Base-by-base conservation (phyloP, 164 flowering plant species). In the Amborella trichopoda region DNA sequence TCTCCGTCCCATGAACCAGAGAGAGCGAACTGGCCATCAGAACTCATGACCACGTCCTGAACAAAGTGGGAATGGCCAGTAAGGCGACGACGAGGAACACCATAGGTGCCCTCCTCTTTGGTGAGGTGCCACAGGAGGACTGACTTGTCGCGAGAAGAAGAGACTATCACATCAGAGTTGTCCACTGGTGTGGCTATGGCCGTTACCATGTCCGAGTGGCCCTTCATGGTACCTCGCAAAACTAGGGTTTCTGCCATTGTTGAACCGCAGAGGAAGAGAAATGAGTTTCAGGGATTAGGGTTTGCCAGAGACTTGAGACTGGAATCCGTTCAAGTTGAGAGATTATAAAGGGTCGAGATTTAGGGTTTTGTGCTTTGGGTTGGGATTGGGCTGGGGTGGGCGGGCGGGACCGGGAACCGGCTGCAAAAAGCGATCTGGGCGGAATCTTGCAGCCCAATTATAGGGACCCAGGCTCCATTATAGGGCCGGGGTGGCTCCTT, bases 121-220 rank as follows among this genome's bases (percentile, higher is more conserved):
- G 70, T 72, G 37, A 83, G 73, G 28, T 62, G 24, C 94, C 94
- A 83, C 38, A 78, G 25, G 54, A 83, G 76, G 67, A 83, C 52
- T 6, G 94, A 83, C 44, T 83, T 83, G 74, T 83, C 94, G 3
- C 94, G 75, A 10, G 94, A 83, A 24, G 96, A 61, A 6, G 93
- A 49, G 58, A 87, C 96, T 46, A 86, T 76, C 82, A 76, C 73
- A 61, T 82, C 83, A 41, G 79, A 48, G 75, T 86, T 86, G 74
- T 86, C 96, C 51, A 87, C 77, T 2, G 96, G 96, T 20, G 76
- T 54, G 42, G 96, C 96, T 55, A 87, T 87, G 47, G 94, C 87
- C 1, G 96, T 87, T 11, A 87, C 94, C 80, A 69, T 58, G 60
- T 87, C 96, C 46, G 80, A 66, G 75, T 87, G 96, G 48, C 89